These are phyloP conservation scores for Pyrenochaeta sp. DNA, from an alignment of 2,329 filamentous ascomycete species.

Conservation along the genomic window DNA sequence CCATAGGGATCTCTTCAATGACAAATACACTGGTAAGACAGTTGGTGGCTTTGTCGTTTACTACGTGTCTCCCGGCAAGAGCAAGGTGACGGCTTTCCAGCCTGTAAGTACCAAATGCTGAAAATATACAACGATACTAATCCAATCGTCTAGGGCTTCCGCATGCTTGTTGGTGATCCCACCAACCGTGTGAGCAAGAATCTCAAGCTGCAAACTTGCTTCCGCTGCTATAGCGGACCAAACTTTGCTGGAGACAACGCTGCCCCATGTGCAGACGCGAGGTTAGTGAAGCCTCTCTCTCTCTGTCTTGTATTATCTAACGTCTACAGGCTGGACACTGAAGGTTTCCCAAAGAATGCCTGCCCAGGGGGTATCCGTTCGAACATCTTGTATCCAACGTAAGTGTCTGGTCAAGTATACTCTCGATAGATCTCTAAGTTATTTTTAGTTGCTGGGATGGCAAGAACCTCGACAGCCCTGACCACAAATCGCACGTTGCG, in stretches of 20 bases:
- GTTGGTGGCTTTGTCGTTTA: constrained; percentile 58
- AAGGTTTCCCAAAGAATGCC: constrained; percentile 23
- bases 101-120: constrained; percentile 9
- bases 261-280: constrained; percentile 38
- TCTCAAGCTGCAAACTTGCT: constrained; percentile 51
- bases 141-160: constrained; percentile 54
- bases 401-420: not conserved
- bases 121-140: not conserved
- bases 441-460: constrained; percentile 61
- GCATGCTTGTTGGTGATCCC: constrained; percentile 57
- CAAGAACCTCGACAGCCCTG: constrained; percentile 54
- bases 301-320: not conserved
- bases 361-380: constrained; percentile 41
- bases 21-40: constrained; percentile 41
- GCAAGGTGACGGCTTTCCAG: constrained; percentile 56
- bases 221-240: constrained; percentile 56
- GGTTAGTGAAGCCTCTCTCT: constrained; percentile 1
- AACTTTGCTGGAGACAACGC: constrained; percentile 56
- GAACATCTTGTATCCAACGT: constrained; percentile 40
- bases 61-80: constrained; percentile 54
- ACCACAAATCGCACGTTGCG: constrained; percentile 62
- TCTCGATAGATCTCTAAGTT: constrained; percentile 7
- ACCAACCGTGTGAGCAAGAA: constrained; percentile 27
- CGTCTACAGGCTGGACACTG: constrained; percentile 11
- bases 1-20: constrained; percentile 48